Percentiles rank a stretch among this genome's conserved stretches.
These are phyloP conservation scores for Hypoxylon sp. DNA, from an alignment of 2,329 filamentous ascomycete species.

Conservation along the genomic window DNA sequence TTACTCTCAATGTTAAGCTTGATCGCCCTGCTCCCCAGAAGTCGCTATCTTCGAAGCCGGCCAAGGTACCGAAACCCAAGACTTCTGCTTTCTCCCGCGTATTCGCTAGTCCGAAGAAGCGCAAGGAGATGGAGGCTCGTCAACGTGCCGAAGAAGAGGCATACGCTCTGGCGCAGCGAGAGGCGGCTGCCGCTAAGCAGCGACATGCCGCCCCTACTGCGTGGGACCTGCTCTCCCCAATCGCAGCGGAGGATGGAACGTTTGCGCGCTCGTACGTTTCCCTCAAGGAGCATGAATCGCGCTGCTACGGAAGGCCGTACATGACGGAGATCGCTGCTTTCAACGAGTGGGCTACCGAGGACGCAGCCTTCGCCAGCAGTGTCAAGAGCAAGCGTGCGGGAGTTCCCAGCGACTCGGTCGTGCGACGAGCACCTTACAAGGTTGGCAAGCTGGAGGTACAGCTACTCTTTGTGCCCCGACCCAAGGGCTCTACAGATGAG, in stretches of 20 bases:
- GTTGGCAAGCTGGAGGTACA: constrained; percentile 94
- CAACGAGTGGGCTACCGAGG: constrained; percentile 97
- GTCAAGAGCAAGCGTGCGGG: constrained; percentile 86
- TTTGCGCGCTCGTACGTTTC: constrained; percentile 95
- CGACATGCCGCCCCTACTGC: constrained; percentile 71
- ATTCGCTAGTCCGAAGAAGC: constrained; percentile 94
- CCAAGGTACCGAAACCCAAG: constrained; percentile 74
- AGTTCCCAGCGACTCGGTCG: constrained; percentile 67
- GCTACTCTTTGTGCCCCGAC: constrained; percentile 91
- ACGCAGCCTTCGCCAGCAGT: constrained; percentile 78
- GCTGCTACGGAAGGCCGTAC: constrained; percentile 87
- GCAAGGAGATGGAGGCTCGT: constrained; percentile 89
- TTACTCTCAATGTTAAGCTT: constrained; percentile 94
- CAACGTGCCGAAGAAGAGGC: constrained; percentile 85
- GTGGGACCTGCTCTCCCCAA: constrained; percentile 85
- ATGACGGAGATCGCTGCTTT: constrained; percentile 92
- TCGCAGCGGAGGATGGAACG: constrained; percentile 90
- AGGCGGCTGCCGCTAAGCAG: constrained; percentile 69
- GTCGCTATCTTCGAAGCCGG: constrained; percentile 60
- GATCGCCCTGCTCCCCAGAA: constrained; percentile 75
- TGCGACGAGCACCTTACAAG: constrained; percentile 92
- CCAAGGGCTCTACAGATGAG: constrained; percentile 84
- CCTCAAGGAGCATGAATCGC: constrained; percentile 87
- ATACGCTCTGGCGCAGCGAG: constrained; percentile 67
- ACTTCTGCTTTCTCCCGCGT: constrained; percentile 90